Evolutionary conservation across 768 basidiomycete species (phyloP), one percentile per base, ranked within the genome.

Genomic region (Plicaturopsis crispa): DNA sequence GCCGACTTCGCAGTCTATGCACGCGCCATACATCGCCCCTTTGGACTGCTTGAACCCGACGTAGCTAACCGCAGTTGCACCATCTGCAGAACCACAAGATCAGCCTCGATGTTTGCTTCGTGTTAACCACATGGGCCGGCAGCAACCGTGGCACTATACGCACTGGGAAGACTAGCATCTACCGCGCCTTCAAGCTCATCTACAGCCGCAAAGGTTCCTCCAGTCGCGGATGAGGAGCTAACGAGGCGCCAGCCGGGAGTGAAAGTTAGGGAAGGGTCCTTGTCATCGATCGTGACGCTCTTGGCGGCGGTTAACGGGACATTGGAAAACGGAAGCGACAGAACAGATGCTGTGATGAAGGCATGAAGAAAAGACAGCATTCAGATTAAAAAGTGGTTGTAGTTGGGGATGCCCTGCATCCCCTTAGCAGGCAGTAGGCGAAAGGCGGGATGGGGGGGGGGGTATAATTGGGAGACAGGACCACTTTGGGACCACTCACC

Each of bases 1-100:
- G n/a, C n/a, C n/a, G 4, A 14, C 35, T 3, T 36, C 37, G 43
- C 59, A 60, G 41, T 61, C 59, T 6, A 61, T 14, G 31, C 54
- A 56, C 5, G 55, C 55, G 22, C 55, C 53, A 39, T 56, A 63
- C 32, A 50, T 21, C 0, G 56, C 54, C 1, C 54, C 51, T 1
- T 46, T 50, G 3, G 51, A 22, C 11, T 45, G 42, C 31, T 42
- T 49, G 41, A 53, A 53, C 6, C 56, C 60, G 16, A 59, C 42
- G 36, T 57, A 61, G 36, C 42, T 46, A 6, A 61, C 42, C 17
- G 49, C 51, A 1, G 52, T 44, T 6, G 52, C 45, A 13, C 43
- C 39, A 20, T n/a, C 59, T 62, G 32, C 4, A 33, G 30, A 21
- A 31, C 14, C 21, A 19, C 24, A 33, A 23, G n/a, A n/a, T n/a